These are phyloP conservation scores for Colletotrichum sp. DNA, from an alignment of 2,329 filamentous ascomycete genomes.

Conservation along the genomic window DNA sequence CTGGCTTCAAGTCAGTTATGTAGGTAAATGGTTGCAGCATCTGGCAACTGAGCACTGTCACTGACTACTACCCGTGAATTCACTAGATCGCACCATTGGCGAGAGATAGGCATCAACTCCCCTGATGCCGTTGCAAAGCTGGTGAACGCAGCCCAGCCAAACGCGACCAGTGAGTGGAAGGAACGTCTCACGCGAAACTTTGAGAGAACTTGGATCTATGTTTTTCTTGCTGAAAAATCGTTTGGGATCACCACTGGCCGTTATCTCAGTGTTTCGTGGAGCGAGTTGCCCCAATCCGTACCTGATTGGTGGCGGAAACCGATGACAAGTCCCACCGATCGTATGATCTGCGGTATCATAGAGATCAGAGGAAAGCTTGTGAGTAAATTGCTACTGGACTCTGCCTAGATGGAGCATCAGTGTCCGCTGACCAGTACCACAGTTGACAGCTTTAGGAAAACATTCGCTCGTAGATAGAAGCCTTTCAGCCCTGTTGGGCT, in stretches of 20 bases:
- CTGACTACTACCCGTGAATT: background rate
- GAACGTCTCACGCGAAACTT: constrained; percentile 10
- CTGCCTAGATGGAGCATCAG: background rate
- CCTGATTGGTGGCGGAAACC: constrained; percentile 23
- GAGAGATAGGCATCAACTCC: constrained; percentile 27
- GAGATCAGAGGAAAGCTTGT: constrained; percentile 26
- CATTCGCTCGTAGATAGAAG: constrained; percentile 22
- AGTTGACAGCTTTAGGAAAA: background rate
- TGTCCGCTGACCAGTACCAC: background rate
- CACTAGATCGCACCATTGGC: constrained; percentile 25
- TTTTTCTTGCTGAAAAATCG: constrained; percentile 21
- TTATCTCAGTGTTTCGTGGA: constrained; percentile 12
- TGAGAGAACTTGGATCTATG: constrained; percentile 19
- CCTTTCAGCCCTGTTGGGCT: constrained; percentile 17
- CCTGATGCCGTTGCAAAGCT: constrained; percentile 21
- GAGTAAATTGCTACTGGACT: background rate
- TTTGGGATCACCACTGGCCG: constrained; percentile 21
- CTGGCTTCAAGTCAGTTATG: constrained; percentile 29
- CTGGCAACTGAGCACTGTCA: background rate
- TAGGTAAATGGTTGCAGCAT: background rate
- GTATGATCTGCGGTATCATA: constrained; percentile 26
- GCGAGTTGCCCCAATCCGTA: constrained; percentile 2
- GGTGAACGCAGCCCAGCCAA: constrained; percentile 13
- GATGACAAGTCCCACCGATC: constrained; percentile 23
- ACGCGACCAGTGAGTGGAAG: constrained; percentile 4